Evolutionary conservation across 139 green algal species (phyloP), one percentile per base, ranked within the genome.

Genomic region (Chlamydomonas sp.): DNA sequence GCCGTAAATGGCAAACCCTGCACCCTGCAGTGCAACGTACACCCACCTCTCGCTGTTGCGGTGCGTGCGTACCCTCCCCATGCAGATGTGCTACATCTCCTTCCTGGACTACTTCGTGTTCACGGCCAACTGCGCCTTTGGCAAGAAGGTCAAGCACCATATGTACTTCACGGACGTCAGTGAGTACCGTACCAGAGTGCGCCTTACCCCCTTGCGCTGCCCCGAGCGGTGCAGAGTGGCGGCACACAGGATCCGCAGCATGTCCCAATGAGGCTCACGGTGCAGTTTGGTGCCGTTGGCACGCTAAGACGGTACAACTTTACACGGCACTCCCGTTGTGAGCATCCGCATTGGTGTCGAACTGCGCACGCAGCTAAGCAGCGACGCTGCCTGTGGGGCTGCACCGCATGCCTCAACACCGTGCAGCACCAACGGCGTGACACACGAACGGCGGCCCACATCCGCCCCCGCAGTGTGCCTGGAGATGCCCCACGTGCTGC

Each of bases 401-500:
- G 31, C 31, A 49, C 31, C 0, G 31, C 31, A 49, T 49, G 9
- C 71, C 14, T 3, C 71, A 59, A 4, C 71, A 17, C 18, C 1
- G 6, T 17, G 9, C 3, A 8, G 1, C 31, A 17, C 7, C 1
- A n/a, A 15, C 74, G 18, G 8, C 1, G 49, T 8, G 9, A 6
- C 57, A 0, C 49, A 20, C 8, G 17, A 10, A 1, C 57, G 17
- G 17, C 3, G 15, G 9, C 20, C 20, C 71, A 7, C 71, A 6
- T 1, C 0, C 71, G 0, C 20, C n/a, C 12, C 79, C n/a, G 5
- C 78, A 82, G 68, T 49, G 49, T 89, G 85, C 85, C 60, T 89
- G 31, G 66, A 60, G 49, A 89, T 89, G 85, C 85, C 85, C 77
- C 85, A 89, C 85, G 20, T 89, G n/a, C 10, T 89, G 15, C 68